Evolutionary conservation across 1,284 basidiomycete species (phyloP).

Genomic region (Phenoliferia sp.): DNA sequence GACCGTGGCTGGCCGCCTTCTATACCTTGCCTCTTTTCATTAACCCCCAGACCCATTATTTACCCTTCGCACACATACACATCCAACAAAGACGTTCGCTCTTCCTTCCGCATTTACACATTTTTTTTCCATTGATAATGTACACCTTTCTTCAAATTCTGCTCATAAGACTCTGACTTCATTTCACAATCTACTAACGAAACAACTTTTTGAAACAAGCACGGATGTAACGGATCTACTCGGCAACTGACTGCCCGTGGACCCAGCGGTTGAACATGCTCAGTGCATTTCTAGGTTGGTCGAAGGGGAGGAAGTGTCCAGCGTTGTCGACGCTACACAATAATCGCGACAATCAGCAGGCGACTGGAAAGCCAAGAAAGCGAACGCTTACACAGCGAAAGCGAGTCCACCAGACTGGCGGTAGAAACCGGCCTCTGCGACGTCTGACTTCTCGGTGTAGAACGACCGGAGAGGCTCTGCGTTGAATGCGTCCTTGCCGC

Average conservation of each 20-base stretch:
- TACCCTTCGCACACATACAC: too few relatives aligned
- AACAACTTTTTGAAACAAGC: too few relatives aligned
- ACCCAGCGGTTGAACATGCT: conserved; percentile 31
- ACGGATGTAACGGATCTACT: not conserved
- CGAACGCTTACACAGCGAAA: conserved; percentile 32
- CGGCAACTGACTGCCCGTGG: not conserved
- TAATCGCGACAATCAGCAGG: not conserved
- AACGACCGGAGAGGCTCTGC: conserved; percentile 20
- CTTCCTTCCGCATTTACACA: too few relatives aligned
- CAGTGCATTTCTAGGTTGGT: conserved; percentile 31
- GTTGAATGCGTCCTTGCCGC: conserved; percentile 21
- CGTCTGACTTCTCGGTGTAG: conserved; percentile 17
- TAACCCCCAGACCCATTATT: too few relatives aligned
- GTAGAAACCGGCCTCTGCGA: conserved; percentile 26
- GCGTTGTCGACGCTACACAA: not conserved
- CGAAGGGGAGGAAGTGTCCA: conserved; percentile 23
- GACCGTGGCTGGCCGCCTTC: too few relatives aligned
- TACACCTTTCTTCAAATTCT: too few relatives aligned
- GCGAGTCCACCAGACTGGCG: conserved; percentile 30
- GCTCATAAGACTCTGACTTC: too few relatives aligned
- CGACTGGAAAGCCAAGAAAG: conserved; percentile 21
- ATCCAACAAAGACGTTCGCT: too few relatives aligned
- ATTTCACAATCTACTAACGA: too few relatives aligned
- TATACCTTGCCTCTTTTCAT: too few relatives aligned
- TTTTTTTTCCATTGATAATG: too few relatives aligned